phyloP scores from a whole-genome alignment of 2,329 filamentous ascomycete genomes.

The Pseudocercospora vitis region DNA sequence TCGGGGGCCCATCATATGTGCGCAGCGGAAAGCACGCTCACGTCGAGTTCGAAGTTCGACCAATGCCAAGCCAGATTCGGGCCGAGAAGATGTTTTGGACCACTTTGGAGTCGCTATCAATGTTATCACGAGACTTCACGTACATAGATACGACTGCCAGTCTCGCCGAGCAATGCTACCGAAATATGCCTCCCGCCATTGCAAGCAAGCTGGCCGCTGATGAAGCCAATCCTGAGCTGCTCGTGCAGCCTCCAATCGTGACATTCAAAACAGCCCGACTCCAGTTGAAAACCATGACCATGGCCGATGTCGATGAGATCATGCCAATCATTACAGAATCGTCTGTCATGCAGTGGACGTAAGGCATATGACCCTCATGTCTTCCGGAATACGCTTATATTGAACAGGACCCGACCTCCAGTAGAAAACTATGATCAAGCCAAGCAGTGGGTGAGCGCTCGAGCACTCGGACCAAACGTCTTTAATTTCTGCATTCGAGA shows the following conservation, averaged over 20 bases:
- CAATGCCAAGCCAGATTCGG: not conserved
- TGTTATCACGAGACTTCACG: not conserved
- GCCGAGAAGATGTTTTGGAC: not conserved
- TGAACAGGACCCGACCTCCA: not conserved
- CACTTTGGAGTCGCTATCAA: not conserved
- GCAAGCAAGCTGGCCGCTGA: not conserved
- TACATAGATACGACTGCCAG: not conserved
- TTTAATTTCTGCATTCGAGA: constrained; percentile 58
- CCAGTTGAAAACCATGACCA: constrained; percentile 23
- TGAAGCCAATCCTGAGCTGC: constrained; percentile 12
- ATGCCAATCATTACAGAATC: constrained; percentile 56
- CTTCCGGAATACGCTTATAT: not conserved
- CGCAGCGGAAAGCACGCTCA: no score
- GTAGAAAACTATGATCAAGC: constrained; percentile 22
- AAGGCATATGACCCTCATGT: constrained; percentile 34
- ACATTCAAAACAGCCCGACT: constrained; percentile 24
- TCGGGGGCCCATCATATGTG: no score
- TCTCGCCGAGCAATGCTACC: not conserved
- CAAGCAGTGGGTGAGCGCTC: constrained; percentile 41
- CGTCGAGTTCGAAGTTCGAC: no score
- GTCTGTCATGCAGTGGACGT: constrained; percentile 64
- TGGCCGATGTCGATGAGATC: constrained; percentile 25
- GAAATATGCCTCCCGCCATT: constrained; percentile 3
- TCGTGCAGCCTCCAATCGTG: constrained; percentile 18
- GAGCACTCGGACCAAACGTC: constrained; percentile 42